Base-by-base conservation (phyloP, 2,329 filamentous ascomycete species). In the Gyromitra esculenta region DNA sequence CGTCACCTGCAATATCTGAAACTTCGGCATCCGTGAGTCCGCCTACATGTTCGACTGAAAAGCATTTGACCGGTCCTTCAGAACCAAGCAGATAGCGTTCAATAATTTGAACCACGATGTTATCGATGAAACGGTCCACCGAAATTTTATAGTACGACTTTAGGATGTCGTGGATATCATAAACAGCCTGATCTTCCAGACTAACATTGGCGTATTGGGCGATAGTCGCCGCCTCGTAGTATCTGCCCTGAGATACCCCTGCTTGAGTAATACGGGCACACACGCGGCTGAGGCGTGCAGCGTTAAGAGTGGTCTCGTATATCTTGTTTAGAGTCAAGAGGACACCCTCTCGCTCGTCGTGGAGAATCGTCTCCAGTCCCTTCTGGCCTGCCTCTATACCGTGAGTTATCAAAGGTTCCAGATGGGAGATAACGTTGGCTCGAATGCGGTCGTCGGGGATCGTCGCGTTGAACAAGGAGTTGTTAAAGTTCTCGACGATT, bases 71-170 rank as follows among this genome's bases (percentile, higher is more conserved):
- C 0, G 89, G 89, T 5, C 87, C 87, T 0, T 84, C 78, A 0
- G 85, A 80, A 0, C 87, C 86, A 0, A 92, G 84, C 73, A 85
- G 85, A 79, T 89, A 82, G 52, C 80, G 69, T 39, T 87, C 86
- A 1, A 88, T 83, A 0, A 86, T 88, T 78, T 91, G 90, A 77
- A 86, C 86, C 79, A 85, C 89, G 1, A 93, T 82, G 2, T 85
- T 86, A 79, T 92, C 90, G 1, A 91, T 86, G 74, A 92, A 91
- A 0, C 89, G 86, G 79, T 88, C 87, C 7, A 84, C 84, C 0
- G 89, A 85, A 0, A 91, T 86, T 35, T 87, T 85, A 83, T 92
- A 92, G 82, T 90, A 92, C 0, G 86, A 70, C 31, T 77, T 77
- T 0, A 92, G 84, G 1, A 88, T 87, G 74, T 92, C 87, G 72